Percentiles rank a stretch among this genome's conserved stretches.
phyloP scores from a whole-genome alignment of 768 basidiomycete genomes.

The Phylloporus sp. region DNA sequence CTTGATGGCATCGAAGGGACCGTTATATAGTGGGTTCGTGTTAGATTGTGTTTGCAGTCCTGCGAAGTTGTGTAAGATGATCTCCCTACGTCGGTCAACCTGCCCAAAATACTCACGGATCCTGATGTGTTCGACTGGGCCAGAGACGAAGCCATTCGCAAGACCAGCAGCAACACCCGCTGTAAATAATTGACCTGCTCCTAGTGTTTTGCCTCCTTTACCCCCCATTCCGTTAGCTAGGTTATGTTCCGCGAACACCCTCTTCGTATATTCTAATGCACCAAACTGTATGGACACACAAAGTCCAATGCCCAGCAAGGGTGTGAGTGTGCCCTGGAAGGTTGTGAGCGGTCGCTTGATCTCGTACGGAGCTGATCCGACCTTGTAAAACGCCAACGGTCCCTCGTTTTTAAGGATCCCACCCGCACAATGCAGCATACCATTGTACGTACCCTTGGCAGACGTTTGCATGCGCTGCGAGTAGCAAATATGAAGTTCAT shows the following conservation, averaged over 20 bases:
- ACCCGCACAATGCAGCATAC: constrained; percentile 87
- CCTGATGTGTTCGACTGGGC: constrained; percentile 96
- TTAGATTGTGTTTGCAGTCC: constrained; percentile 90
- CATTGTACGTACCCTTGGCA: constrained; percentile 81
- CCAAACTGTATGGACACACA: constrained; percentile 98
- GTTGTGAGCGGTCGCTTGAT: constrained; percentile 1
- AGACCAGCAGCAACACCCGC: constrained; percentile 85
- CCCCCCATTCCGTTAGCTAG: constrained; percentile 56
- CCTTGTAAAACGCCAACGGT: constrained; percentile 94
- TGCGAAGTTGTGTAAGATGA: constrained; percentile 28
- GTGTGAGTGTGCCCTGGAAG: constrained; percentile 80
- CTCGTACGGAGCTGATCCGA: constrained; percentile 22
- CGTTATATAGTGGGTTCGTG: constrained; percentile 69
- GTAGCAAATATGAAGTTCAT: constrained; percentile 6
- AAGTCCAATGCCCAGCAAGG: constrained; percentile 85
- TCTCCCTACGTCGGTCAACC: no score
- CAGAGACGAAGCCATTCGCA: constrained; percentile 89
- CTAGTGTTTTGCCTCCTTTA: constrained; percentile 57
- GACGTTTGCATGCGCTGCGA: constrained; percentile 90
- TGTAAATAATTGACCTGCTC: constrained; percentile 59
- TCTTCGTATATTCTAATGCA: constrained; percentile 81
- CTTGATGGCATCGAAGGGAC: constrained; percentile 83
- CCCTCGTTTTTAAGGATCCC: constrained; percentile 90
- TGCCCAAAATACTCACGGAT: constrained; percentile 40
- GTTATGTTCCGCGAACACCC: constrained; percentile 69